phyloP scores from a whole-genome alignment of 1,284 basidiomycete species.

The Malassezia obtusa region DNA sequence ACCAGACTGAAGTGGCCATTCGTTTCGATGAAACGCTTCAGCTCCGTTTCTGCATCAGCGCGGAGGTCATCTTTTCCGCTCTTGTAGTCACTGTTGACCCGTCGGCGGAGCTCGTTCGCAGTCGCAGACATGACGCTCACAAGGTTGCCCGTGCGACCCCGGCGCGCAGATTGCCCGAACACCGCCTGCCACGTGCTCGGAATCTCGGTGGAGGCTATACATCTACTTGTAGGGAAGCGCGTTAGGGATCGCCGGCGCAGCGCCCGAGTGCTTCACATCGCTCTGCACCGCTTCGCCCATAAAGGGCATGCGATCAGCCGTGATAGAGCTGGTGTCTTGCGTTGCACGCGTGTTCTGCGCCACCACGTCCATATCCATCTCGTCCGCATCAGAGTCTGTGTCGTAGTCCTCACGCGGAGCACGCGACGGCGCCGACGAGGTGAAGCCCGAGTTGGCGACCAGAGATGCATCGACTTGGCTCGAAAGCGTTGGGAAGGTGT shows the following conservation, averaged over 20 bases:
- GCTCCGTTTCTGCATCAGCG: slow-evolving; percentile 16
- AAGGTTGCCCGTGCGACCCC: neutral
- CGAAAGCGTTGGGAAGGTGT: neutral
- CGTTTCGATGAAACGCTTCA: slow-evolving; percentile 43
- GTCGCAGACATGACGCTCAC: neutral
- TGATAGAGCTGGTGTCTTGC: neutral
- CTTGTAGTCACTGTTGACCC: neutral
- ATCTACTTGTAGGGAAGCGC: neutral
- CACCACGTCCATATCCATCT: slow-evolving; percentile 4
- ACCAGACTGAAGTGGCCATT: slow-evolving; percentile 46
- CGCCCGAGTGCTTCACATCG: neutral
- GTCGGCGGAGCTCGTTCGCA: neutral
- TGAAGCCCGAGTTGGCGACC: slow-evolving; percentile 14
- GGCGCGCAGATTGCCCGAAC: neutral
- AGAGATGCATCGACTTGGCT: slow-evolving; percentile 13
- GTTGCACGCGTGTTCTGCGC: slow-evolving; percentile 7
- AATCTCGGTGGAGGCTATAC: neutral
- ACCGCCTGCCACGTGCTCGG: neutral
- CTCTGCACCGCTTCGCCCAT: neutral
- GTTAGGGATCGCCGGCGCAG: neutral
- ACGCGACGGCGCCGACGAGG: slow-evolving; percentile 12
- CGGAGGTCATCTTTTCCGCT: slow-evolving; percentile 1
- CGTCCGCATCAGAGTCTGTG: slow-evolving; percentile 1
- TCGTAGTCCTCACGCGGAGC: neutral
- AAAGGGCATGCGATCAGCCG: neutral